Evolutionary conservation across 495 filamentous ascomycete species (phyloP).

Genomic region (Antarctomyces pellizariae): DNA sequence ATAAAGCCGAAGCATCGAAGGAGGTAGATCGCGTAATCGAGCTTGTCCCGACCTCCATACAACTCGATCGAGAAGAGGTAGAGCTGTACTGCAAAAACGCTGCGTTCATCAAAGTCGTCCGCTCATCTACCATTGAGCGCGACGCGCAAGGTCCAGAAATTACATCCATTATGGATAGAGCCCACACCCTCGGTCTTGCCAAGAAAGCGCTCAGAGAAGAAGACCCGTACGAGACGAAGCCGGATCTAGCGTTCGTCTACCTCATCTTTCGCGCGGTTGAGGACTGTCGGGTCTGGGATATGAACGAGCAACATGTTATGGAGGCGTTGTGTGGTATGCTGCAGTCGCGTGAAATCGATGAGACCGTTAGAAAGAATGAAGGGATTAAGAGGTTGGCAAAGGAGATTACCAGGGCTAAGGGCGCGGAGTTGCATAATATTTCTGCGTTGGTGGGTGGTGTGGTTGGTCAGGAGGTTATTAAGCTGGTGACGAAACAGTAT

Average conservation of each 20-base stretch:
- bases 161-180: slow-evolving; percentile 3
- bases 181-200: too few relatives aligned
- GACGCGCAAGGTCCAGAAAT: slow-evolving; percentile 5
- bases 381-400: slow-evolving; percentile 28
- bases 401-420: slow-evolving; percentile 53
- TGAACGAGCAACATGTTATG: too few relatives aligned
- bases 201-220: too few relatives aligned
- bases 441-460: slow-evolving; percentile 78
- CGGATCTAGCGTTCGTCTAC: too few relatives aligned
- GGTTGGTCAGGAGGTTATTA: slow-evolving; percentile 87
- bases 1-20: slow-evolving; percentile 66
- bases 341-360: too few relatives aligned
- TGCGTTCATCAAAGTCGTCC: slow-evolving; percentile 74
- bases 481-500: slow-evolving; percentile 92
- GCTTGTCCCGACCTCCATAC: slow-evolving; percentile 31
- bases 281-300: too few relatives aligned
- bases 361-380: too few relatives aligned
- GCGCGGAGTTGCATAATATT: slow-evolving; percentile 84
- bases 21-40: slow-evolving; percentile 58
- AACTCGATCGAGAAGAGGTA: slow-evolving; percentile 51
- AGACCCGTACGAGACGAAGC: too few relatives aligned
- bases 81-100: slow-evolving; percentile 92
- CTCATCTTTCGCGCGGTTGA: too few relatives aligned
- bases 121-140: slow-evolving; percentile 19
- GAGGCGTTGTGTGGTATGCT: too few relatives aligned